Evolutionary conservation across 306 rosid genomes (phyloP).

Genomic region (Vicia sativa): DNA sequence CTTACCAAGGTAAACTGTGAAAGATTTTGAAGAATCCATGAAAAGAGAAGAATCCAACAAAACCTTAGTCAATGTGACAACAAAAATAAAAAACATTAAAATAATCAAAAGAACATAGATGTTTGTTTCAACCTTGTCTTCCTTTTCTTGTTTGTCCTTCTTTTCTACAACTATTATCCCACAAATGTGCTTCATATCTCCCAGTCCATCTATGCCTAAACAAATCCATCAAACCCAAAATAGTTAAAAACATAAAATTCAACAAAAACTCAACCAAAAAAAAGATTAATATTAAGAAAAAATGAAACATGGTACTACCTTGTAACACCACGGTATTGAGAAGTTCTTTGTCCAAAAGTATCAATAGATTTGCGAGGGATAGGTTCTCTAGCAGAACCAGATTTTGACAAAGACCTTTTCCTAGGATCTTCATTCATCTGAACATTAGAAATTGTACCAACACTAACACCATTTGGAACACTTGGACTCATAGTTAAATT

Average conservation of each 20-base stretch:
- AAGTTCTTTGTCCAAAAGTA: conserved; percentile 96
- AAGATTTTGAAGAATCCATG: conserved; percentile 48
- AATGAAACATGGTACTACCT: conserved; percentile 47
- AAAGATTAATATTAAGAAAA: background rate
- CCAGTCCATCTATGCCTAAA: conserved; percentile 99
- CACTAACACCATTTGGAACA: conserved; percentile 44
- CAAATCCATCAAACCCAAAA: conserved; percentile 23
- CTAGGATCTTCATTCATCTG: conserved; percentile 57
- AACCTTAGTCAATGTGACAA: conserved; percentile 26
- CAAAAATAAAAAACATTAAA: background rate
- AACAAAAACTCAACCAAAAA: background rate
- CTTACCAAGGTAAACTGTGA: conserved; percentile 95
- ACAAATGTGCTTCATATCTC: conserved; percentile 97
- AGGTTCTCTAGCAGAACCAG: conserved; percentile 60
- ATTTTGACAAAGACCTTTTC: conserved; percentile 62
- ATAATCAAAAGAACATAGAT: background rate
- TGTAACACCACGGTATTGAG: conserved; percentile 97
- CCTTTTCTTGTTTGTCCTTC: conserved; percentile 99
- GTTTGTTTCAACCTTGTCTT: conserved; percentile 82
- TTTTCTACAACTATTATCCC: conserved; percentile 99
- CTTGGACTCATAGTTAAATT: conserved; percentile 73
- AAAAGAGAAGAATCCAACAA: conserved; percentile 50
- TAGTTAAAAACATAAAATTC: too few relatives aligned
- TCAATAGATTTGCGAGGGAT: conserved; percentile 89
- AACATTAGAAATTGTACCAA: conserved; percentile 43